Evolutionary conservation across 768 basidiomycete species (phyloP).

Genomic region (Rhodotorula babjevae): DNA sequence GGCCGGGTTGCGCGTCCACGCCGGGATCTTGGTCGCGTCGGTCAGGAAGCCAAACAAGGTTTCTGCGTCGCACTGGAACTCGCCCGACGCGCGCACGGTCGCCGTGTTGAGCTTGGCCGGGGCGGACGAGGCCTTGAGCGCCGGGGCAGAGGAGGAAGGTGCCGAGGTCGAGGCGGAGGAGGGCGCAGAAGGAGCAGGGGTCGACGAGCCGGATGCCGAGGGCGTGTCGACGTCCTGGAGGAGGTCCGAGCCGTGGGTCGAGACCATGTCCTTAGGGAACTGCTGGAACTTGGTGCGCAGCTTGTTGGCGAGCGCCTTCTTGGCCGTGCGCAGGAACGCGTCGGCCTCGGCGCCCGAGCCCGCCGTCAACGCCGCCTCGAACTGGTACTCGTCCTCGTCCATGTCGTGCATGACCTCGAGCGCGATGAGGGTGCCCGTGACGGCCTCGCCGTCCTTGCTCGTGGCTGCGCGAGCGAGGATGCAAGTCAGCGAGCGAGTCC

Average conservation of each 20-base stretch:
- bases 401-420: constrained; percentile 43
- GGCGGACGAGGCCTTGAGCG: background rate
- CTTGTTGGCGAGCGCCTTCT: constrained; percentile 38
- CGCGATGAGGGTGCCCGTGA: background rate
- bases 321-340: constrained; percentile 31
- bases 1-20: constrained; percentile 42
- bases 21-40: constrained; percentile 37
- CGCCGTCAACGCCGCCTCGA: constrained; percentile 33
- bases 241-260: constrained; percentile 42
- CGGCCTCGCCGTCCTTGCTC: background rate
- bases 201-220: constrained; percentile 21
- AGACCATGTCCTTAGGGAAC: constrained; percentile 43
- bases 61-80: constrained; percentile 39
- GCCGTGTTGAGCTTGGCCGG: constrained; percentile 33
- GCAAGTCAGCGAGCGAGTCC: background rate
- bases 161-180: constrained; percentile 9
- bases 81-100: constrained; percentile 34
- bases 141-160: background rate
- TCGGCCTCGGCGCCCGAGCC: constrained; percentile 37
- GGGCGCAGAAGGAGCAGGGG: constrained; percentile 17
- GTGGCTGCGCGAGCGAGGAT: background rate
- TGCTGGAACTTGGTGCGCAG: constrained; percentile 40
- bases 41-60: constrained; percentile 42
- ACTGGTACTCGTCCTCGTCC: constrained; percentile 43
- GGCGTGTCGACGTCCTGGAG: constrained; percentile 24